Conservation (phyloP, 306 rosid species). For the Adenanthera pavonina region DNA sequence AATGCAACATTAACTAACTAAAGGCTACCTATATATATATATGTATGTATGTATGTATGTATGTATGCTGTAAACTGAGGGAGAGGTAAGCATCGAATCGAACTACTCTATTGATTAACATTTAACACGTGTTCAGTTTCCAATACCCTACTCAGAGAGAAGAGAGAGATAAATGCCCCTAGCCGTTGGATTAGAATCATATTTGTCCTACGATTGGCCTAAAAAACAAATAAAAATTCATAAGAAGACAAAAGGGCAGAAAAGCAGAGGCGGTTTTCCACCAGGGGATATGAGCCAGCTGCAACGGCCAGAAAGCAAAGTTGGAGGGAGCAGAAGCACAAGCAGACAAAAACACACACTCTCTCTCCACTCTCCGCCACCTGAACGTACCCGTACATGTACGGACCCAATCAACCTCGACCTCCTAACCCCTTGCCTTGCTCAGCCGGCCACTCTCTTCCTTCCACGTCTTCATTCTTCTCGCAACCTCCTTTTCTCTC, state of each 20-base stretch:
- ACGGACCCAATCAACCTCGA: conserved; percentile 54
- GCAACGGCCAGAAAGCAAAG: conserved; percentile 32
- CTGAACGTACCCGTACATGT: conserved; percentile 27
- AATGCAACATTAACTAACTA: background rate
- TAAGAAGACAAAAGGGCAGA: conserved; percentile 5
- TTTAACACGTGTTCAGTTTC: too few relatives aligned
- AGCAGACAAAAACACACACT: conserved; percentile 19
- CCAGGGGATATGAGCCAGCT: background rate
- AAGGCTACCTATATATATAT: too few relatives aligned
- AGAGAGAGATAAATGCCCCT: background rate
- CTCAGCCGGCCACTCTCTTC: background rate
- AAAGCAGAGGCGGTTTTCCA: conserved; percentile 1
- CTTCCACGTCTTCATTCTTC: conserved; percentile 44
- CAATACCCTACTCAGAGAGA: too few relatives aligned
- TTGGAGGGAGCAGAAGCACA: background rate
- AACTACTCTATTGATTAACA: background rate
- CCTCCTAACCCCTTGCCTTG: background rate
- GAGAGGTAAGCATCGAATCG: background rate
- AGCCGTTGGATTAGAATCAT: background rate
- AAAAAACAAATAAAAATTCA: background rate
- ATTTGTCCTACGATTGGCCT: background rate
- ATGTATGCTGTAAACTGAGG: background rate
- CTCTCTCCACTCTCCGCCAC: conserved; percentile 34
- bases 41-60: too few relatives aligned
- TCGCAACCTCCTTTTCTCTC: background rate